Conservation (phyloP, 2,329 filamentous ascomycete species). For the Ceratocystis ficicola region DNA sequence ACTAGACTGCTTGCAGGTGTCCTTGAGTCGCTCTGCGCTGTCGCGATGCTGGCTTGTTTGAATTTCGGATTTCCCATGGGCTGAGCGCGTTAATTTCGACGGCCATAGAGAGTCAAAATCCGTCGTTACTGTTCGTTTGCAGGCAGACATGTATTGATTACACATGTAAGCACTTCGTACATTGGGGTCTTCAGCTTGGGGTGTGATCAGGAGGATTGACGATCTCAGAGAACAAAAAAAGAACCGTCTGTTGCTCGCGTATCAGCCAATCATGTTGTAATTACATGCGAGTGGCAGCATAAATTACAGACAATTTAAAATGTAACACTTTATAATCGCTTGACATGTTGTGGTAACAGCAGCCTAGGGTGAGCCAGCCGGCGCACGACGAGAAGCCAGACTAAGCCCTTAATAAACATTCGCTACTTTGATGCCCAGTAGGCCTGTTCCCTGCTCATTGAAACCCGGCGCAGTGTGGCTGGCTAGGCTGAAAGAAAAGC, state of each 20-base stretch:
- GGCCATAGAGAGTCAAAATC: no score
- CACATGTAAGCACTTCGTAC: no score
- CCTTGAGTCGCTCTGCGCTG: neutral
- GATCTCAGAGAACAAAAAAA: neutral
- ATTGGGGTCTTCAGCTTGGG: neutral
- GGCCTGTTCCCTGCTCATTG: no score
- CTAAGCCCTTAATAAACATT: neutral
- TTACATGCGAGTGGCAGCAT: neutral
- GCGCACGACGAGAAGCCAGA: neutral
- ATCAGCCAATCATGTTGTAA: neutral
- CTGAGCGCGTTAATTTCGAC: no score
- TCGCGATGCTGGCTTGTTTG: neutral
- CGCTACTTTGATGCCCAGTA: no score
- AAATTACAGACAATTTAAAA: slow-evolving; percentile 3
- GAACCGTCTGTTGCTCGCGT: neutral
- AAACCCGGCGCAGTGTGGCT: no score
- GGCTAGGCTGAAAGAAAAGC: no score
- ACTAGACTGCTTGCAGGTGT: no score
- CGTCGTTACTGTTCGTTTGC: no score
- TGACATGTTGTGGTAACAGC: neutral
- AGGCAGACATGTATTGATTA: no score
- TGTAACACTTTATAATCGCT: neutral
- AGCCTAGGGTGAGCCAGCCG: neutral
- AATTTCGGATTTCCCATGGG: no score
- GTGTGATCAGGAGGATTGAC: neutral